Evolutionary conservation across 1,284 basidiomycete genomes (phyloP), one percentile per base, ranked within the genome.

Genomic region (Cutaneotrichosporon arboriforme): DNA sequence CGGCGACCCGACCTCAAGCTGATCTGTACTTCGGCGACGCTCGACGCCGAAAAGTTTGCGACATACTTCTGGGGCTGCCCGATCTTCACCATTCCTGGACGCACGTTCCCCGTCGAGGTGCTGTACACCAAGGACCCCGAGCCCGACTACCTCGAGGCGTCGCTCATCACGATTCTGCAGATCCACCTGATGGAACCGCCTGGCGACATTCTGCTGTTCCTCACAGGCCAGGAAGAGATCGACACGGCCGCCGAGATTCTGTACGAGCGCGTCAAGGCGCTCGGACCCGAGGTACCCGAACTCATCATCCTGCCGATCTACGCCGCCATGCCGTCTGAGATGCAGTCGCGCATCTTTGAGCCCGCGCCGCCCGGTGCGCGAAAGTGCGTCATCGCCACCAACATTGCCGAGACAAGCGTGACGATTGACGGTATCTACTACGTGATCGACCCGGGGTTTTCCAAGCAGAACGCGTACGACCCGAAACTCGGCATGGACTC

Each of bases 381-480:
- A 57, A 98, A 98, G 77, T 91, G 96, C 57, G 90, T 98, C 64
- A 87, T 99, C 60, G 94, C 96, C 4, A 99, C 96, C 31, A 99
- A 98, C 76, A 94, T 98, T 55, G 96, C 96, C 8, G 96, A 99
- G 78, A 98, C 96, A 9, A 92, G 88, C 77, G 81, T 98, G 69
- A 98, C 96, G 13, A 98, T 98, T 67, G 91, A 94, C 45, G 94
- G 93, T 31, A 93, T 99, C 68, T 97, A 97, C 80, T 99, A 98
- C 66, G 94, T 99, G 60, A 85, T 97, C 62, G 96, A 99, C 71
- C 94, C 96, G 2, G 96, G 96, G 9, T 98, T 98, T 76, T 88
- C 92, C 34, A 99, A 99, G 76, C 96, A 98, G 74, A 98, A 97
- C 69, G 94, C 92, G 1, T 98, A 97, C 74, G 94, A 99, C 72